These are phyloP conservation scores for Aegle marmelos DNA, from an alignment of 345 rosid genomes.

Conservation along the genomic window DNA sequence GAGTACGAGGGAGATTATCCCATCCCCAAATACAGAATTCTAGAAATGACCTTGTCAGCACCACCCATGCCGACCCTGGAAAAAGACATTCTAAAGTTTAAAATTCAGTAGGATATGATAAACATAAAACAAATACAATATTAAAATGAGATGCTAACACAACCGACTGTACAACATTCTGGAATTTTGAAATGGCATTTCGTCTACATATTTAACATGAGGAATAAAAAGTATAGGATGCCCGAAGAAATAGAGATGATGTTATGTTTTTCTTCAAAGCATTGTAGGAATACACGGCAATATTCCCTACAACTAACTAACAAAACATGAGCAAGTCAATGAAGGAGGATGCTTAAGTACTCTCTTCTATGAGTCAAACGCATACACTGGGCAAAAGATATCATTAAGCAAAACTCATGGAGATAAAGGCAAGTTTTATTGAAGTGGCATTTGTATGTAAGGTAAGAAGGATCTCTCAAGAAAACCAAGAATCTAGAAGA, in stretches of 20 bases:
- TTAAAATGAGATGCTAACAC: neutral
- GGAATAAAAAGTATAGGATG: neutral
- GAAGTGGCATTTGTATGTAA: neutral
- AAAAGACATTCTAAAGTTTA: neutral
- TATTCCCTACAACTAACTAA: neutral
- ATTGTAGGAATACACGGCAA: neutral
- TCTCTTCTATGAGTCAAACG: neutral
- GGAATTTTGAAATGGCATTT: neutral
- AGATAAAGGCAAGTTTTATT: neutral
- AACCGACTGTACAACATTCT: neutral
- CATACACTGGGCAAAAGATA: neutral
- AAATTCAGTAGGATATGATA: neutral
- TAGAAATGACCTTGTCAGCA: slow-evolving; percentile 74
- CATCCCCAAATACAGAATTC: slow-evolving; percentile 94
- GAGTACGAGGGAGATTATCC: slow-evolving; percentile 93
- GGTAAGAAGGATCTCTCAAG: neutral
- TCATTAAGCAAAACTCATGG: neutral
- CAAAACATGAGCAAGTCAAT: too few species aligned
- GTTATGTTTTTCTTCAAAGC: neutral
- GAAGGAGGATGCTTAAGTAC: too few species aligned
- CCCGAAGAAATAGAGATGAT: neutral
- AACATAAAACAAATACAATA: neutral
- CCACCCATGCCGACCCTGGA: slow-evolving; percentile 78
- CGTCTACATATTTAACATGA: neutral
- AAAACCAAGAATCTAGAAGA: neutral